These are phyloP conservation scores for Jatropha curcas DNA, from an alignment of 345 rosid genomes.

Conservation along the genomic window DNA sequence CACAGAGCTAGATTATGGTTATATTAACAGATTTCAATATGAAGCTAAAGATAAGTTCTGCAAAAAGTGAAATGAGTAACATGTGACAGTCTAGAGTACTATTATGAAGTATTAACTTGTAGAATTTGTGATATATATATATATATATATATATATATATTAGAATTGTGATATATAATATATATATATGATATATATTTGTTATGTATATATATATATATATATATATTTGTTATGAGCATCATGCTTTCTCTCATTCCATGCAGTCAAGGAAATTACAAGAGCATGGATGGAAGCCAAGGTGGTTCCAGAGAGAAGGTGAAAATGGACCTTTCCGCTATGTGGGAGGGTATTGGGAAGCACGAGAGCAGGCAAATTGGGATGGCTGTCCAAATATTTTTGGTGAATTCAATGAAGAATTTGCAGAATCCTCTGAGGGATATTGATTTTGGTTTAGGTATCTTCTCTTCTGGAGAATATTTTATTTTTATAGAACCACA, in stretches of 20 bases:
- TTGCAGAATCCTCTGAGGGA: constrained; percentile 32
- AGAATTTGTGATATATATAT: background rate
- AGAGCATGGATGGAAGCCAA: constrained; percentile 89
- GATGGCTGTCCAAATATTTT: constrained; percentile 76
- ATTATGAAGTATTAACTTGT: background rate
- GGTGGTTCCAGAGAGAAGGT: constrained; percentile 70
- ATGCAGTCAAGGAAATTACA: constrained; percentile 81
- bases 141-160: too few relatives aligned
- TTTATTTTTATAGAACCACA: too few relatives aligned
- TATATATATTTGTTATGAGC: too few relatives aligned
- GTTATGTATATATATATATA: background rate
- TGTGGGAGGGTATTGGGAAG: constrained; percentile 94
- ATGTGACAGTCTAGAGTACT: background rate
- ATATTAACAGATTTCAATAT: background rate
- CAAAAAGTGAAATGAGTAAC: background rate
- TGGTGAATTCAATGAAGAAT: constrained; percentile 62
- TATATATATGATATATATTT: background rate
- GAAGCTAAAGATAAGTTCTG: background rate
- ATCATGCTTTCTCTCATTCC: constrained; percentile 3
- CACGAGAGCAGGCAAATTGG: constrained; percentile 67
- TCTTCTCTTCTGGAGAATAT: constrained; percentile 5
- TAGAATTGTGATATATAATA: background rate
- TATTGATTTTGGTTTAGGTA: constrained; percentile 35
- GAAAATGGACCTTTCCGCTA: constrained; percentile 63
- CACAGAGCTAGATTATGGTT: background rate